Evolutionary conservation across 768 basidiomycete genomes (phyloP), one percentile per base, ranked within the genome.

Genomic region (Auricularia sp.): DNA sequence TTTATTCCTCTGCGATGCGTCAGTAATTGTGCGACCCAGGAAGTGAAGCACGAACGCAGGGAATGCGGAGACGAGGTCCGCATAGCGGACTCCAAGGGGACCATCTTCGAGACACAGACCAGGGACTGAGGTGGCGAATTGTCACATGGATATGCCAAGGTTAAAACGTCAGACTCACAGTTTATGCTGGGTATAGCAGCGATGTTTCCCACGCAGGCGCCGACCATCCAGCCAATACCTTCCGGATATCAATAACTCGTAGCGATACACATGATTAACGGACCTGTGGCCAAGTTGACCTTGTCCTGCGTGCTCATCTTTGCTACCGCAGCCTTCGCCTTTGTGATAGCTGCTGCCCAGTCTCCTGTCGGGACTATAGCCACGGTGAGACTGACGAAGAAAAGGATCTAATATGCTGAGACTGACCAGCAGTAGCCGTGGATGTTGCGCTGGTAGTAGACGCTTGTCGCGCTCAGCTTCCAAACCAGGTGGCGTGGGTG

Each of bases 221-320:
- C 56, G 14, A 33, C 34, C 70, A 29, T 77, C 68, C 62, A 47
- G 21, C 16, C 61, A 54, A 42, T 54, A 14, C 36, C 39, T 42
- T 1, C 12, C 33, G 6, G n/a, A 63, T 53, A 36, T 51, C n/a
- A 65, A 35, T 21, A 36, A 21, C 18, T 3, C 1, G 1, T 2
- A 29, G 29, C 4, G 58, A 44, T 16, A 36, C 0, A 11, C 35
- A 16, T 18, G 34, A 14, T 5, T 54, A 63, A 42, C 39, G 39
- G 39, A 42, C 39, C 84, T 33, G 84, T 86, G 0, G 79, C 81
- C 14, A 87, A 72, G 64, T 79, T 79, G 35, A 84, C 80, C 69
- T 86, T 84, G 66, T 87, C 84, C 64, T 82, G 75, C 6, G 83
- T 68, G 2, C 83, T 81, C 66, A 84, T 75, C 63, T 82, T 79